phyloP scores from a whole-genome alignment of 139 green algal species.

The Asterochloris erici region DNA sequence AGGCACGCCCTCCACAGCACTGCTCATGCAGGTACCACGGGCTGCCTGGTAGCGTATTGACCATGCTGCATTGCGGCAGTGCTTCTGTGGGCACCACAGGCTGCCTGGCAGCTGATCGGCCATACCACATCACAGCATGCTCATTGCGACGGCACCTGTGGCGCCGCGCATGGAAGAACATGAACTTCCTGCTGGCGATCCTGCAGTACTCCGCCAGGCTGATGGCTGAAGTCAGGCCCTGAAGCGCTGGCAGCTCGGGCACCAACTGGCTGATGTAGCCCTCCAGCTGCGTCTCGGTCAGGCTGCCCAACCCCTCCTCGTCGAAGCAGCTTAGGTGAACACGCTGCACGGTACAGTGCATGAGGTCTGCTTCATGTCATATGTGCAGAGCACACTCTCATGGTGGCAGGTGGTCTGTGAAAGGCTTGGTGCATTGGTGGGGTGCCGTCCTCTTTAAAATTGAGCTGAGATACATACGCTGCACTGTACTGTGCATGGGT shows the following conservation, averaged over 20 bases:
- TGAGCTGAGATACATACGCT: no score
- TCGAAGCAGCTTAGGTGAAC: slow-evolving; percentile 51
- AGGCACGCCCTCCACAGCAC: no score
- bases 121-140: neutral
- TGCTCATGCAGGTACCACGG: no score
- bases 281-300: slow-evolving; percentile 52
- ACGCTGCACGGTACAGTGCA: slow-evolving; percentile 27
- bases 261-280: slow-evolving; percentile 42
- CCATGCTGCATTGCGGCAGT: no score
- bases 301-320: slow-evolving; percentile 28
- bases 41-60: no score
- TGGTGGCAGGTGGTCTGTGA: neutral
- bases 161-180: slow-evolving; percentile 62
- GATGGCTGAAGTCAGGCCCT: slow-evolving; percentile 29
- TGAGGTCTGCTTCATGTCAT: neutral
- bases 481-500: no score
- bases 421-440: neutral
- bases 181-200: slow-evolving; percentile 55
- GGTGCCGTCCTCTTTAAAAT: neutral
- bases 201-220: slow-evolving; percentile 43
- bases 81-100: no score
- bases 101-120: no score
- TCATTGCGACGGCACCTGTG: neutral
- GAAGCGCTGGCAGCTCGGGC: slow-evolving; percentile 30
- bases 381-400: neutral